Conservation (phyloP, 176 grass and related monocot genomes). For the Oryza meyeriana region DNA sequence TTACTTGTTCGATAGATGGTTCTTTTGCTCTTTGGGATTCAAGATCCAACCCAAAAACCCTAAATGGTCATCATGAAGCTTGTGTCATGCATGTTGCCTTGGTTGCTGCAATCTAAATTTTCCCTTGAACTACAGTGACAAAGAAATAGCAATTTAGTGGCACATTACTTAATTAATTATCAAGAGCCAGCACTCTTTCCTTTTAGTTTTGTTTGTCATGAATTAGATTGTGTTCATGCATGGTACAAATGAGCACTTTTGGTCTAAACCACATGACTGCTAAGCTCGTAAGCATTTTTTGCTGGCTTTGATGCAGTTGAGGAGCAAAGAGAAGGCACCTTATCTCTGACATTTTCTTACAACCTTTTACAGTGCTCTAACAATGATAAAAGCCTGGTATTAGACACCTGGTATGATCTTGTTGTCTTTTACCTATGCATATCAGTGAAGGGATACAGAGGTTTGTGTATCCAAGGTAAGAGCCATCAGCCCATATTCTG, state of each 20-base stretch:
- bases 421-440: conserved; percentile 78
- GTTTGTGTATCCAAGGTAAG: conserved; percentile 68
- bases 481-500: conserved; percentile 48
- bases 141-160: too few relatives aligned
- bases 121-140: too few relatives aligned
- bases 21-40: too few relatives aligned
- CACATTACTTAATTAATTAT: not conserved
- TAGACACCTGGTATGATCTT: conserved; percentile 89
- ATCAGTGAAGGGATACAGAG: conserved; percentile 80
- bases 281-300: conserved; percentile 1
- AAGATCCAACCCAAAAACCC: too few relatives aligned
- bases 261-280: not conserved
- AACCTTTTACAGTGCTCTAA: conserved; percentile 45
- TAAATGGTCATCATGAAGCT: too few relatives aligned
- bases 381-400: conserved; percentile 69
- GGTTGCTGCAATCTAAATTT: too few relatives aligned
- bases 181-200: not conserved
- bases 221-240: conserved; percentile 7
- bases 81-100: too few relatives aligned
- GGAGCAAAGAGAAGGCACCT: not conserved
- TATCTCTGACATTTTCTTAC: conserved; percentile 23
- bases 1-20: too few relatives aligned
- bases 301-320: not conserved
- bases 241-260: not conserved
- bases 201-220: conserved; percentile 19